phyloP scores from a whole-genome alignment of 1,284 basidiomycete species.

The Coriolopsis trogii region DNA sequence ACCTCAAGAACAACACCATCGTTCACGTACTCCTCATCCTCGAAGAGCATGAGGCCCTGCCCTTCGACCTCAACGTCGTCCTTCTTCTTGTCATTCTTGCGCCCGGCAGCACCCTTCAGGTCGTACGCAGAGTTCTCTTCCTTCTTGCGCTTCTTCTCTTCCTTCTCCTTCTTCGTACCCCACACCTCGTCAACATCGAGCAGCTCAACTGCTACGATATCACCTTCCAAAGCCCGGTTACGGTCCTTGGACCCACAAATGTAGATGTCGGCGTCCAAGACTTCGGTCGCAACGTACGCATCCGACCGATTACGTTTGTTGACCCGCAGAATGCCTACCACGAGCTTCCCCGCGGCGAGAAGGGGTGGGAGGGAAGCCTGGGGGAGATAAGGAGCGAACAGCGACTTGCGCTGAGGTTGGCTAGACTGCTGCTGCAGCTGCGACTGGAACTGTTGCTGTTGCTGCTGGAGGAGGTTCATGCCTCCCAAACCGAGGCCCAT shows the following conservation, averaged over 20 bases:
- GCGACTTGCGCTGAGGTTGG: slow-evolving; percentile 95
- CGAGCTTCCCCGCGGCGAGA: slow-evolving; percentile 96
- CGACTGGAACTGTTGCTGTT: slow-evolving; percentile 89
- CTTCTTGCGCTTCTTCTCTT: slow-evolving; percentile 99
- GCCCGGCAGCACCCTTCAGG: slow-evolving; percentile 69
- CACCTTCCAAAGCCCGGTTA: slow-evolving; percentile 97
- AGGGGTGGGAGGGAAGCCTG: slow-evolving; percentile 97
- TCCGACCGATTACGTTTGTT: slow-evolving; percentile 99
- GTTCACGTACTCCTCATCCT: slow-evolving; percentile 87
- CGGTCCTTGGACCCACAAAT: slow-evolving; percentile 98
- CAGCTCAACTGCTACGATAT: slow-evolving; percentile 98
- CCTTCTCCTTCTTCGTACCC: slow-evolving; percentile 99
- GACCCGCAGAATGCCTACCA: slow-evolving; percentile 96
- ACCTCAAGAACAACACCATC: slow-evolving; percentile 2
- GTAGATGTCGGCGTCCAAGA: slow-evolving; percentile 98
- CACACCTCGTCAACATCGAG: slow-evolving; percentile 98
- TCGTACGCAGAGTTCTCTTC: slow-evolving; percentile 97
- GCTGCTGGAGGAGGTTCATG: slow-evolving; percentile 80
- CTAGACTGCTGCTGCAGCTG: slow-evolving; percentile 88
- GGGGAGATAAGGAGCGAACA: slow-evolving; percentile 98
- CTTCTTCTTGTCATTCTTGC: slow-evolving; percentile 99
- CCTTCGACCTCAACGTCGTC: slow-evolving; percentile 99
- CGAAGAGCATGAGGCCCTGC: slow-evolving; percentile 94
- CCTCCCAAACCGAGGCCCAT: slow-evolving; percentile 86
- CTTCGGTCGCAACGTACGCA: slow-evolving; percentile 99